A percentile compares a stretch with the other conserved stretches of the same genome.
Conservation (phyloP, 2,329 filamentous ascomycete genomes). For the Sporothrix mexicana region DNA sequence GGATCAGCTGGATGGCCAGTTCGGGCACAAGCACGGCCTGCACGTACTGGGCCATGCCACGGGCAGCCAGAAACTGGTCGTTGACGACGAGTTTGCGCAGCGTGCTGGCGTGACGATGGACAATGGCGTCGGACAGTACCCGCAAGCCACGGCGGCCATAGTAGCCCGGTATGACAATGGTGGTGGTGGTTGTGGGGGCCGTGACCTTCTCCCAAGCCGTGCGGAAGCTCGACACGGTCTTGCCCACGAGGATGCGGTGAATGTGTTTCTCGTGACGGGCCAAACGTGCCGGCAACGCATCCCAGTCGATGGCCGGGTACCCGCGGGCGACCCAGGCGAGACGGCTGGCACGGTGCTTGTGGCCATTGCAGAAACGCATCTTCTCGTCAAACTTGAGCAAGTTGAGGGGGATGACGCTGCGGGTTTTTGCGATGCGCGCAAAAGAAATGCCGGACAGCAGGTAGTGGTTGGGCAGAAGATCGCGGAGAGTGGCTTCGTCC, state of each 20-base stretch:
- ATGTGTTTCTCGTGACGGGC: slow-evolving; percentile 61
- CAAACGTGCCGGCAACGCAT: slow-evolving; percentile 63
- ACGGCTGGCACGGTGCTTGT: slow-evolving; percentile 62
- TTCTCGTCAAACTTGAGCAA: slow-evolving; percentile 63
- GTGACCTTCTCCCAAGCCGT: slow-evolving; percentile 50
- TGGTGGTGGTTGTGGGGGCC: not conserved
- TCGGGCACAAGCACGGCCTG: slow-evolving; percentile 81
- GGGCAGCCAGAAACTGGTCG: slow-evolving; percentile 69
- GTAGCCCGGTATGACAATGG: slow-evolving; percentile 75
- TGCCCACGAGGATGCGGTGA: slow-evolving; percentile 63
- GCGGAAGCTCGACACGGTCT: slow-evolving; percentile 64
- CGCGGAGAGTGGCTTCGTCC: slow-evolving; percentile 58
- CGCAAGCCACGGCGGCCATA: slow-evolving; percentile 78
- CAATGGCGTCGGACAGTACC: slow-evolving; percentile 73
- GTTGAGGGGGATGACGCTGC: slow-evolving; percentile 28
- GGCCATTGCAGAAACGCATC: slow-evolving; percentile 66
- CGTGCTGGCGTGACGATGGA: slow-evolving; percentile 62
- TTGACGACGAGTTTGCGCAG: slow-evolving; percentile 67
- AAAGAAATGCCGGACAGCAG: slow-evolving; percentile 7
- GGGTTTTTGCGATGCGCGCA: not conserved
- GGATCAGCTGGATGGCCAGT: slow-evolving; percentile 59
- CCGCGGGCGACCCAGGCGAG: slow-evolving; percentile 56
- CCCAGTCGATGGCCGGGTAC: slow-evolving; percentile 78
- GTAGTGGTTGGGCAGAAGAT: slow-evolving; percentile 19
- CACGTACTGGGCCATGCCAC: slow-evolving; percentile 71